A percentile compares a stretch with the other conserved stretches of the same genome.
Conservation (phyloP, 2,329 filamentous ascomycete genomes). For the Arthrobotrys megalospora region DNA sequence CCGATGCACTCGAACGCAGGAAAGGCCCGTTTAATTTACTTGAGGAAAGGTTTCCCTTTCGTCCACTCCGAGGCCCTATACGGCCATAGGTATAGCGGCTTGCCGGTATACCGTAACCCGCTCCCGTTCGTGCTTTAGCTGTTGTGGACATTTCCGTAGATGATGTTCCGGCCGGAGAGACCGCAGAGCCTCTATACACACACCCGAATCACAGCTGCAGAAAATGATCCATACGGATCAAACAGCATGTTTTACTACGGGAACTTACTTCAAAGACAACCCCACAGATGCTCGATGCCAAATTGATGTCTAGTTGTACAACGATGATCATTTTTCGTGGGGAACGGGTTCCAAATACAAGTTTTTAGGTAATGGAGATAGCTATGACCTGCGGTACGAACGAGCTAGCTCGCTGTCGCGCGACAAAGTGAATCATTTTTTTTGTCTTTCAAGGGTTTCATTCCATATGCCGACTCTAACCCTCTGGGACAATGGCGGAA, state of each 20-base stretch:
- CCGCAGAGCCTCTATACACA: conserved; percentile 53
- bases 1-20: conserved; percentile 37
- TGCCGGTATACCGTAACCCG: conserved; percentile 47
- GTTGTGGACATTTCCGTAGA: neutral
- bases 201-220: neutral
- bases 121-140: conserved; percentile 57
- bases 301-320: conserved; percentile 8
- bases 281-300: conserved; percentile 1
- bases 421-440: conserved; percentile 11
- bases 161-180: conserved; percentile 36
- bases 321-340: conserved; percentile 43
- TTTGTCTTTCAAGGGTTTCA: neutral
- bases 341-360: conserved; percentile 18
- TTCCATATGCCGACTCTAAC: conserved; percentile 38
- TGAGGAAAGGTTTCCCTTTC: conserved; percentile 32
- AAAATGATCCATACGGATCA: conserved; percentile 19
- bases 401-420: conserved; percentile 3
- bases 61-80: conserved; percentile 38
- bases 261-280: conserved; percentile 14
- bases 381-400: conserved; percentile 5
- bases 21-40: conserved; percentile 16
- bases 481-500: conserved; percentile 25
- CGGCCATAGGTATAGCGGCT: conserved; percentile 11
- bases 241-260: conserved; percentile 39
- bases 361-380: conserved; percentile 34